Base-by-base conservation (phyloP, 768 basidiomycete species). In the Naematelia encephala region DNA sequence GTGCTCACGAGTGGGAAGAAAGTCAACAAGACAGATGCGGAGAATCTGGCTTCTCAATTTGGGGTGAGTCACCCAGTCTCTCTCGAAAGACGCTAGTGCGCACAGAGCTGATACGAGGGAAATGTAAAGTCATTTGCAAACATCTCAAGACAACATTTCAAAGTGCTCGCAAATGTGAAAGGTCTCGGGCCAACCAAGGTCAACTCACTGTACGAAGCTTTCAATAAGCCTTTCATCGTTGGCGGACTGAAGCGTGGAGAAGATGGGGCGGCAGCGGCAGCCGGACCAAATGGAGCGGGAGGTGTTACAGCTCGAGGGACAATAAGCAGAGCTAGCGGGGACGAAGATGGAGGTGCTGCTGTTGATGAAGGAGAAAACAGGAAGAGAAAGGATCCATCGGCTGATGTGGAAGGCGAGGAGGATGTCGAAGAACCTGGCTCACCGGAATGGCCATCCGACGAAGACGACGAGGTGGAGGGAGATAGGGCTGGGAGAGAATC, bases 21-120 rank as follows among this genome's bases (percentile, higher is more conserved):
- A 66, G 90, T 99, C 62, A 98, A 98, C 79, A 96, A 94, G 81
- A 98, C 94, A 2, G 96, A 99, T 68, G 91, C 93, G 1, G 86
- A 90, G 78, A 98, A 94, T 2, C 80, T 99, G 43, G 84, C 89
- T 21, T 87, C 87, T 1, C 87, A 90, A n/a, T 87, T 93, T 66
- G 93, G 92, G 30, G 94, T 97, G 79, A 57, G 87, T 81, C 27
- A 3, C 1, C 4, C n/a, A 19, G 23, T 54, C 22, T n/a, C 47
- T 29, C 12, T 34, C 12, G 23, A 21, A 13, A 16, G 26, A 12
- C 30, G 44, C 23, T 47, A 28, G 29, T 12, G 27, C 3, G 22
- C 5, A 14, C 16, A 4, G 5, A 8, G 45, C 26, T 27, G 22
- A 19, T 19, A 5, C n/a, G 22, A 23, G 51, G 29, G 2, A 25